A percentile compares a stretch with the other conserved stretches of the same genome.
phyloP scores from a whole-genome alignment of 257 asterid genomes.

The Fraxinus pennsylvanica region DNA sequence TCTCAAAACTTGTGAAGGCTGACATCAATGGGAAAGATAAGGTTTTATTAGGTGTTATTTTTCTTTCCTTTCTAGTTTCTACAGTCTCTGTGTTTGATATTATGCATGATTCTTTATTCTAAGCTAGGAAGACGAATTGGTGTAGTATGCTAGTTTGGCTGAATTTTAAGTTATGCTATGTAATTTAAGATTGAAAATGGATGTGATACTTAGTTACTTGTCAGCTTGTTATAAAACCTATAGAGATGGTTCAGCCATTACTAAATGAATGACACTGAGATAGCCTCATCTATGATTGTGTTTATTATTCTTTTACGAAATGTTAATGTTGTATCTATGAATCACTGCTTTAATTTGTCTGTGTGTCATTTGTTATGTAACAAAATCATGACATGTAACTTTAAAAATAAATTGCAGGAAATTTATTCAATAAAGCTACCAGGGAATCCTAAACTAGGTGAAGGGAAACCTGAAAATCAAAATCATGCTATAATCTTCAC shows the following conservation, averaged over 20 bases:
- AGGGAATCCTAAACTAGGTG: constrained; percentile 63
- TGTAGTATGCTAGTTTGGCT: not conserved
- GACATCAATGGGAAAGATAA: constrained; percentile 74
- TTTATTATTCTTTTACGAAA: not conserved
- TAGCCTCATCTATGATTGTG: not conserved
- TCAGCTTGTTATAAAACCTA: not conserved
- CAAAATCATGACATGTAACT: constrained; percentile 13
- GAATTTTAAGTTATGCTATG: not conserved
- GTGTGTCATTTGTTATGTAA: constrained; percentile 17
- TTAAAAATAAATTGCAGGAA: constrained; percentile 52
- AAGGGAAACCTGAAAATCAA: constrained; percentile 77
- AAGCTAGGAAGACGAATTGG: not conserved
- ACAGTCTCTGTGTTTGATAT: constrained; percentile 4
- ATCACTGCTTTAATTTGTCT: constrained; percentile 15
- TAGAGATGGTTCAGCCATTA: not conserved
- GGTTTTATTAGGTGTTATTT: not conserved
- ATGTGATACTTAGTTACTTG: not conserved
- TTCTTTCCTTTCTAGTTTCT: not conserved
- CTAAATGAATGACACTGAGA: not conserved
- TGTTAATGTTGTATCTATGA: constrained; percentile 10
- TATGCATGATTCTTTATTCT: not conserved
- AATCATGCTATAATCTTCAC: constrained; percentile 94
- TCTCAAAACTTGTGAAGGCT: constrained; percentile 93
- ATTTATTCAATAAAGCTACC: constrained; percentile 93
- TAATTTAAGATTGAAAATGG: not conserved